Evolutionary conservation across 148 eudicot species (phyloP).

Genomic region (Cornus suecica): DNA sequence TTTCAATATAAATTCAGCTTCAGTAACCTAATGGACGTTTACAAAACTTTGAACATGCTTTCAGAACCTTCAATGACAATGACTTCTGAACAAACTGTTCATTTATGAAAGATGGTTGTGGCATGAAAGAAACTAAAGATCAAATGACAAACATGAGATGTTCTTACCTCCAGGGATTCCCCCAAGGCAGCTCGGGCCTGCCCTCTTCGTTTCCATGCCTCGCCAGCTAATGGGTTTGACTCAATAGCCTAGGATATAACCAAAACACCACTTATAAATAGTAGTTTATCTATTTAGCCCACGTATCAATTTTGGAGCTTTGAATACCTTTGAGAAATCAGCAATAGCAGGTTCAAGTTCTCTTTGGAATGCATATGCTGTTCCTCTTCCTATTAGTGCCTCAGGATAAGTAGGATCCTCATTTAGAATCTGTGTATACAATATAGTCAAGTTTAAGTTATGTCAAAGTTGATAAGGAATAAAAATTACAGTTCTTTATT

Average conservation of each 20-base stretch:
- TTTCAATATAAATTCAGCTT: background rate
- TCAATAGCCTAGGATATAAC: constrained; percentile 62
- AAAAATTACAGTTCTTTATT: background rate
- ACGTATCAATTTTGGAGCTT: constrained; percentile 9
- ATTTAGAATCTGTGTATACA: constrained; percentile 59
- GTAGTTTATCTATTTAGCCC: background rate
- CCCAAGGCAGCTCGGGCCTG: constrained; percentile 99
- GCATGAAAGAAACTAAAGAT: background rate
- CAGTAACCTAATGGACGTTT: background rate
- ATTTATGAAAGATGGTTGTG: background rate
- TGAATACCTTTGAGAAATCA: constrained; percentile 84
- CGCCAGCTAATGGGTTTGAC: constrained; percentile 81
- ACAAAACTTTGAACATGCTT: constrained; percentile 3
- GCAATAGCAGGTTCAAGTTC: constrained; percentile 93
- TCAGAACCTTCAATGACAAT: background rate
- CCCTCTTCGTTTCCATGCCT: constrained; percentile 99
- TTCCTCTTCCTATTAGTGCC: constrained; percentile 97
- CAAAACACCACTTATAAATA: constrained; percentile 1
- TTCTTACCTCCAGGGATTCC: constrained; percentile 72
- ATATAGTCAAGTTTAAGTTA: constrained; percentile 3
- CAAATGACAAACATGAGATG: background rate
- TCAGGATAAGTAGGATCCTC: constrained; percentile 94
- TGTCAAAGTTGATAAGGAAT: background rate
- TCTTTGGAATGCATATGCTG: constrained; percentile 95
- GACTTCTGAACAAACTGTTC: background rate